Evolutionary conservation across 306 rosid genomes (phyloP).

Genomic region (Heteromeles arbutifolia): DNA sequence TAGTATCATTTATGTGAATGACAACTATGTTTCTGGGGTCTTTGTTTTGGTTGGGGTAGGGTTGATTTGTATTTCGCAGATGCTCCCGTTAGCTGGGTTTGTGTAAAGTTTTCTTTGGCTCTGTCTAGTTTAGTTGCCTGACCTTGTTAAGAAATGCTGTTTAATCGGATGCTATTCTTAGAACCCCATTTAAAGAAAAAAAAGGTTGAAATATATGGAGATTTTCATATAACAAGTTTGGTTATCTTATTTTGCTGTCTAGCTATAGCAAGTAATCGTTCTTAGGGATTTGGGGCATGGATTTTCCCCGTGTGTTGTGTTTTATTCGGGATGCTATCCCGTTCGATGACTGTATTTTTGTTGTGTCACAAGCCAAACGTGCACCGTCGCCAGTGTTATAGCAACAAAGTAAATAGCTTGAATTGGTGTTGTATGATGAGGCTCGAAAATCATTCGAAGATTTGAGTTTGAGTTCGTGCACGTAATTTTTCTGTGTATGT

Average conservation of each 20-base stretch:
- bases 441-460: too few relatives aligned
- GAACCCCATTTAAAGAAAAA: neutral
- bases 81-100: constrained; percentile 10
- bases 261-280: neutral
- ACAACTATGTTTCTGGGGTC: constrained; percentile 18
- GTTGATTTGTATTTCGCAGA: constrained; percentile 16
- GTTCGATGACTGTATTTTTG: too few relatives aligned
- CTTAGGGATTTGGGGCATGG: neutral
- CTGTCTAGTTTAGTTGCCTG: constrained; percentile 21
- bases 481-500: neutral
- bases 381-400: too few relatives aligned
- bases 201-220: neutral
- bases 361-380: too few relatives aligned
- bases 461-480: neutral
- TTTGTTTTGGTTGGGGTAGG: constrained; percentile 21
- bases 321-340: too few relatives aligned
- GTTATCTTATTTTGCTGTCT: neutral
- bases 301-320: too few relatives aligned
- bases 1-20: constrained; percentile 19
- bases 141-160: constrained; percentile 5
- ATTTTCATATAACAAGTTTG: neutral
- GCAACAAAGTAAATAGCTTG: too few relatives aligned
- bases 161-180: neutral
- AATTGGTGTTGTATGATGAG: too few relatives aligned
- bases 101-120: constrained; percentile 25